These are phyloP conservation scores for Aspergillus costaricaensis DNA, from an alignment of 2,329 filamentous ascomycete species.

Conservation along the genomic window DNA sequence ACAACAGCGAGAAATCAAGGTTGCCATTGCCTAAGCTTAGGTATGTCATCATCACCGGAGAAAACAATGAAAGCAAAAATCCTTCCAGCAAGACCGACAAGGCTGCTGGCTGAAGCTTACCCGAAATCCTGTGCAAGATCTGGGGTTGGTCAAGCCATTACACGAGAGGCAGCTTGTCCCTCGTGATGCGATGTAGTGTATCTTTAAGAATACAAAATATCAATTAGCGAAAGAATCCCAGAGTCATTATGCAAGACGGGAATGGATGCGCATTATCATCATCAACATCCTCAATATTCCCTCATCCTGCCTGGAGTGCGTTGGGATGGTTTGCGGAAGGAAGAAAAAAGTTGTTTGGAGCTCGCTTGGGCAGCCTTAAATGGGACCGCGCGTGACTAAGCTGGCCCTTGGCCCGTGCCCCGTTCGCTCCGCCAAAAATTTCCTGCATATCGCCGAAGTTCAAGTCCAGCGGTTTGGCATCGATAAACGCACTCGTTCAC, in stretches of 20 bases:
- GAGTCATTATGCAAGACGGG: constrained; percentile 19
- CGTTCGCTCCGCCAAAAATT: constrained; percentile 17
- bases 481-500: not conserved
- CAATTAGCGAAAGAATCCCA: constrained; percentile 12
- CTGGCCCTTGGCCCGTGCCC: constrained; percentile 18
- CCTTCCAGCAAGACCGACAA: constrained; percentile 12
- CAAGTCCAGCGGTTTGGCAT: constrained; percentile 1
- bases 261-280: constrained; percentile 11
- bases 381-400: constrained; percentile 22
- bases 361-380: constrained; percentile 13
- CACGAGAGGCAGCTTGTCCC: constrained; percentile 11
- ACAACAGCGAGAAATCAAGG: constrained; percentile 54
- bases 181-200: constrained; percentile 2
- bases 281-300: constrained; percentile 19
- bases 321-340: constrained; percentile 17
- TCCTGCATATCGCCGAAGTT: constrained; percentile 17
- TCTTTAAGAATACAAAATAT: constrained; percentile 13
- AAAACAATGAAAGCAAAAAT: constrained; percentile 19
- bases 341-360: constrained; percentile 11
- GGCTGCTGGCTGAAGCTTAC: constrained; percentile 25
- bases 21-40: constrained; percentile 50
- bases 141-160: constrained; percentile 8
- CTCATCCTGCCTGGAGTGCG: constrained; percentile 2
- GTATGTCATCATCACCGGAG: constrained; percentile 51
- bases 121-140: constrained; percentile 24